A percentile compares a stretch with the other conserved stretches of the same genome.
These are phyloP conservation scores for Capsicum baccatum DNA, from an alignment of 257 asterid genomes.

Conservation along the genomic window DNA sequence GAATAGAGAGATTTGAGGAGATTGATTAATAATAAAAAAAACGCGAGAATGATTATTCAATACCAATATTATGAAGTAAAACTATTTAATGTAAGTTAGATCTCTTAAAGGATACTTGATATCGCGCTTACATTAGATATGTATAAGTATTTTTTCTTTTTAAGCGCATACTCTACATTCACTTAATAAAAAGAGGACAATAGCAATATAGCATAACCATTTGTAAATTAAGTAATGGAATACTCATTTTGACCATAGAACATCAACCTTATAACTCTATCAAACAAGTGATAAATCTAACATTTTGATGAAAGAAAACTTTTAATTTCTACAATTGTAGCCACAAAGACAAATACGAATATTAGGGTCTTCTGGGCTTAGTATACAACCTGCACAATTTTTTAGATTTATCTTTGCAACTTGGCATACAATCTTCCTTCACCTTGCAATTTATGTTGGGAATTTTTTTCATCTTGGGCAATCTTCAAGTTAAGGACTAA, in stretches of 20 bases:
- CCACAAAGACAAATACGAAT: constrained; percentile 8
- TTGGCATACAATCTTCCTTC: neutral
- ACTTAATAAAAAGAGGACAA: too few species aligned
- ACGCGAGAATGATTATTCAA: too few species aligned
- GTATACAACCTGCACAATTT: neutral
- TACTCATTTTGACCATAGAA: neutral
- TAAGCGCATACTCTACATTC: too few species aligned
- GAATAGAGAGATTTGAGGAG: too few species aligned
- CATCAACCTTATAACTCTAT: neutral
- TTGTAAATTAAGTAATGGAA: neutral
- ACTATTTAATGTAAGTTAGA: too few species aligned
- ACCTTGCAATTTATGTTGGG: neutral
- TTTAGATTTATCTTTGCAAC: constrained; percentile 12
- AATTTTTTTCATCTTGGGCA: neutral
- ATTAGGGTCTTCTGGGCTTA: neutral
- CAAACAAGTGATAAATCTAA: neutral
- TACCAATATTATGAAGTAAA: too few species aligned
- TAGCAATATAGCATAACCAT: too few species aligned
- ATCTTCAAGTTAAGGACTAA: neutral
- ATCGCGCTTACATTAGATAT: too few species aligned
- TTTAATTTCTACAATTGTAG: neutral
- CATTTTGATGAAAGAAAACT: neutral
- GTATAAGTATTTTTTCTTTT: too few species aligned
- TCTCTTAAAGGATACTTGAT: too few species aligned
- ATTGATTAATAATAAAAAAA: too few species aligned